Conservation (phyloP, 148 eudicot species). For the Vaccinium macrocarpon region DNA sequence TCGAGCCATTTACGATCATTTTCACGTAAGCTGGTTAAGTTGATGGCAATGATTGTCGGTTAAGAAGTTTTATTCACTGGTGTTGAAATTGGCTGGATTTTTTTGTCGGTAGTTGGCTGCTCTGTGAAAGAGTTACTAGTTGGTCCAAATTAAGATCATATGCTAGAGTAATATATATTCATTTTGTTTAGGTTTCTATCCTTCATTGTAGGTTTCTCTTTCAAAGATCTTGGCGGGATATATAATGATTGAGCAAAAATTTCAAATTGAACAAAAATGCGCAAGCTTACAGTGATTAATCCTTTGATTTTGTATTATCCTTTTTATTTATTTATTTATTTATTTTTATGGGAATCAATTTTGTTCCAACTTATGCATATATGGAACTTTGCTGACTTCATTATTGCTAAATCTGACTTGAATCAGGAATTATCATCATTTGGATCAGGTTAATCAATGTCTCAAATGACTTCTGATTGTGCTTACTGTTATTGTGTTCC, state of each 20-base stretch:
- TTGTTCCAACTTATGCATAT: neutral
- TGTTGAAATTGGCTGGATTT: neutral
- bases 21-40: neutral
- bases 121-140: neutral
- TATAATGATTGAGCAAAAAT: neutral
- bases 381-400: neutral
- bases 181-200: neutral
- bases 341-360: neutral
- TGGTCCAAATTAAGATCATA: neutral
- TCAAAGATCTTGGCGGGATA: neutral
- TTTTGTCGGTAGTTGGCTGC: neutral
- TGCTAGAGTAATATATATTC: neutral
- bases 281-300: neutral
- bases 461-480: neutral
- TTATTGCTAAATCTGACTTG: neutral
- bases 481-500: neutral
- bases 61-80: too few species aligned
- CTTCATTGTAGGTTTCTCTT: neutral
- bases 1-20: neutral
- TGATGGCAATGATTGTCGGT: too few species aligned
- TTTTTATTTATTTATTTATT: neutral
- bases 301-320: neutral
- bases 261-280: neutral
- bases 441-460: neutral
- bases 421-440: neutral